Evolutionary conservation across 768 basidiomycete genomes (phyloP).

Genomic region (Mycena albidolilacea): DNA sequence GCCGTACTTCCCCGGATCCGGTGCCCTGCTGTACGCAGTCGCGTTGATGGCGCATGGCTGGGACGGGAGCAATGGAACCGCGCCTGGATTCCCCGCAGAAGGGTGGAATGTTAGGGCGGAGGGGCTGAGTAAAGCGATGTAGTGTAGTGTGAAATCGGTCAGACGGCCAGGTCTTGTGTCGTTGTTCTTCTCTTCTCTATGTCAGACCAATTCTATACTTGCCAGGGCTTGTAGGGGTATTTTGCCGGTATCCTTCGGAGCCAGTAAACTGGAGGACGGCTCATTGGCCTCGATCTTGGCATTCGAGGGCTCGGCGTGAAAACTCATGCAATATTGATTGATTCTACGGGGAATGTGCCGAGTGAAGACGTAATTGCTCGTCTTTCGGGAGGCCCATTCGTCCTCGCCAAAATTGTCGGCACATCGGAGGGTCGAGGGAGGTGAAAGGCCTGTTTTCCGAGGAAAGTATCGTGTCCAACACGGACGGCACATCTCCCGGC

Average conservation of each 20-base stretch:
- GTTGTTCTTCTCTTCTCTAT: no score
- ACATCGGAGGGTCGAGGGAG: conserved; percentile 52
- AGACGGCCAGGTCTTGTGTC: no score
- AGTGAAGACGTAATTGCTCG: conserved; percentile 62
- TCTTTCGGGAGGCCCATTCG: conserved; percentile 76
- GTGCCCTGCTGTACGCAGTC: conserved; percentile 64
- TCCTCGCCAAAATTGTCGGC: conserved; percentile 75
- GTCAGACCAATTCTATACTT: no score
- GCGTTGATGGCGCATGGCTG: conserved; percentile 75
- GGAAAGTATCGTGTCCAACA: conserved; percentile 63
- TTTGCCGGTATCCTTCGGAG: no score
- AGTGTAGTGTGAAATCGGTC: background rate
- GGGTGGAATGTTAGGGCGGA: conserved; percentile 58
- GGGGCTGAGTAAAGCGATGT: conserved; percentile 54
- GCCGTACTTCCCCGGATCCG: conserved; percentile 73
- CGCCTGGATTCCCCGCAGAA: conserved; percentile 57
- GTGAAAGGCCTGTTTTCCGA: conserved; percentile 48
- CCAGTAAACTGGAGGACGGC: no score
- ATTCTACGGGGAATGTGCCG: no score
- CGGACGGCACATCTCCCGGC: conserved; percentile 67
- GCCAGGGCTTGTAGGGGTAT: no score
- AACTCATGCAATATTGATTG: no score
- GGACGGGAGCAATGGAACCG: conserved; percentile 59
- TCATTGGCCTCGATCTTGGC: no score
- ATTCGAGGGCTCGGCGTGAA: no score